phyloP scores from a whole-genome alignment of 768 basidiomycete species.

The Auricularia sp. region DNA sequence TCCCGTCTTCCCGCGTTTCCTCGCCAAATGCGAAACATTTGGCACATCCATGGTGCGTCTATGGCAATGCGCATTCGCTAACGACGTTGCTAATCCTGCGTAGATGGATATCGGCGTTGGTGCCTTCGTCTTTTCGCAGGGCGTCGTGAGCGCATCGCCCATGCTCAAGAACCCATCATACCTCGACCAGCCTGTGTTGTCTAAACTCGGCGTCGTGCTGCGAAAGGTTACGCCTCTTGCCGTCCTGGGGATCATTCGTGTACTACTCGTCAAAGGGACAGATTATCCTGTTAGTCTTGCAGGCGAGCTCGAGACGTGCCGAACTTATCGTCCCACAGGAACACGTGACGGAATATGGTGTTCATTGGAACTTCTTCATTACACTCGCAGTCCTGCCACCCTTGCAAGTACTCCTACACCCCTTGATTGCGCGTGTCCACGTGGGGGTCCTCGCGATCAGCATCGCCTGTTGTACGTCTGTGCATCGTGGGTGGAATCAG shows the following conservation, averaged over 20 bases:
- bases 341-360: slow-evolving; percentile 92
- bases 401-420: slow-evolving; percentile 59
- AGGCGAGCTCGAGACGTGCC: slow-evolving; percentile 2
- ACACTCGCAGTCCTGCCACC: slow-evolving; percentile 77
- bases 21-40: slow-evolving; percentile 91
- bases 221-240: slow-evolving; percentile 60
- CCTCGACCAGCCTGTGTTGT: slow-evolving; percentile 36
- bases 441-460: slow-evolving; percentile 53
- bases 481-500: neutral
- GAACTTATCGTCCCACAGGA: slow-evolving; percentile 41
- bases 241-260: slow-evolving; percentile 62
- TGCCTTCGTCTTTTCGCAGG: slow-evolving; percentile 94
- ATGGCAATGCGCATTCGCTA: neutral
- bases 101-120: slow-evolving; percentile 99
- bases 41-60: slow-evolving; percentile 80
- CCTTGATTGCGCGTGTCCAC: slow-evolving; percentile 46
- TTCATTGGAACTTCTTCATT: slow-evolving; percentile 98
- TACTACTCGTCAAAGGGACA: slow-evolving; percentile 80
- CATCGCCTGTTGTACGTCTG: slow-evolving; percentile 36
- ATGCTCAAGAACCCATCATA: slow-evolving; percentile 54
- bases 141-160: slow-evolving; percentile 80
- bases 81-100: slow-evolving; percentile 1
- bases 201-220: slow-evolving; percentile 42
- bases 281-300: slow-evolving; percentile 76
- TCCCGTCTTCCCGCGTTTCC: slow-evolving; percentile 72